Evolutionary conservation across 2,329 filamentous ascomycete species (phyloP), one percentile per base, ranked within the genome.

Genomic region (Aspergillus aculeatus): DNA sequence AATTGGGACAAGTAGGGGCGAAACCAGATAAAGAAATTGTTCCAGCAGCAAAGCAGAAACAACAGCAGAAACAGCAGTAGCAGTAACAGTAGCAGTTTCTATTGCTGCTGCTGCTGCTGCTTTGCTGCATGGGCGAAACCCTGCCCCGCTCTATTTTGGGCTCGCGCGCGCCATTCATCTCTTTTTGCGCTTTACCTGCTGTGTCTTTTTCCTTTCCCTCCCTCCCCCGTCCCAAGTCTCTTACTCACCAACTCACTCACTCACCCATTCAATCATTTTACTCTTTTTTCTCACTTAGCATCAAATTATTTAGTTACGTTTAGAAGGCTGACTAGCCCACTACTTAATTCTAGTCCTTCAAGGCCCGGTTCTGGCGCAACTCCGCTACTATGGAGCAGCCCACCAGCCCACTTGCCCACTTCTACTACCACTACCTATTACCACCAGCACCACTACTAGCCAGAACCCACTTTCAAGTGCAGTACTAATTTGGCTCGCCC

Each of bases 91-190:
- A 35, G 14, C 12, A 12, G 12, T 44, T 16, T 16, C 14, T 44
- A 16, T 19, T 44, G 38, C 38, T 44, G 38, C 38, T 41, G 12
- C 4, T 41, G 38, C 38, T 44, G 38, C 16, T 44, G 38, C 38
- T 44, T 48, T 62, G 55, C 61, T 65, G 61, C 63, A 64, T 57
- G 56, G 59, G 38, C 50, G 49, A 59, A 63, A 60, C 52, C 56
- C 62, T 58, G 63, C 62, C 64, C 63, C 65, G 62, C 63, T 67
- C 63, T 67, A 67, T 65, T 67, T 64, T 64, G 62, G 63, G 65
- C 56, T 56, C 54, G 54, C 50, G 49, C 54, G 29, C 35, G 58
- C 55, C 52, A 23, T 7, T 49, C n/a, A 10, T 9, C 23, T 29
- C 38, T n/a, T 38, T 44, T 32, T 21, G 44, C 29, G 23, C 24